A percentile compares a stretch with the other conserved stretches of the same genome.
Evolutionary conservation across 352 stramenopile species (phyloP).

Genomic region (Phytopythium vexans): DNA sequence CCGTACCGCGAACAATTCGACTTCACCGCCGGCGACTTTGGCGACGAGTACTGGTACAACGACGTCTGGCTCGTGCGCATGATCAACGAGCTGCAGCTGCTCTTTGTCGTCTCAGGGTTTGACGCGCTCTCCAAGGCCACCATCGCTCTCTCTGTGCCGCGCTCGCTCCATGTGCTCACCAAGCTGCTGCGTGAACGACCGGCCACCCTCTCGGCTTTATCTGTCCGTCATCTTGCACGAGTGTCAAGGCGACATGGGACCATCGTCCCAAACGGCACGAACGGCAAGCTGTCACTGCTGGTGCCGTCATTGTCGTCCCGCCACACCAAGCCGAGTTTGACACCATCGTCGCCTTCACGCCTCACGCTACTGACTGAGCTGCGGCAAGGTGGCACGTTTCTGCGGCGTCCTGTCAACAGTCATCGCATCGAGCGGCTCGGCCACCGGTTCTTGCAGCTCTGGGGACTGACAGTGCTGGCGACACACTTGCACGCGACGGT

Average conservation of each 20-base stretch:
- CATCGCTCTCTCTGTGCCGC: slow-evolving; percentile 12
- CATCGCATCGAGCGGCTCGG: not conserved
- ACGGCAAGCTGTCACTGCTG: too few relatives aligned
- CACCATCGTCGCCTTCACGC: not conserved
- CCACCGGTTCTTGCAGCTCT: slow-evolving; percentile 10
- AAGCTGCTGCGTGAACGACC: slow-evolving; percentile 6
- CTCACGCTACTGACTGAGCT: too few relatives aligned
- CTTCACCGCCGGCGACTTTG: slow-evolving; percentile 8
- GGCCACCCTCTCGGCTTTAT: slow-evolving; percentile 1
- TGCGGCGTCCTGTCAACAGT: not conserved
- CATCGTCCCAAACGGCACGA: not conserved
- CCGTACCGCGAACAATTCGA: slow-evolving; percentile 14
- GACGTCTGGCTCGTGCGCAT: slow-evolving; percentile 25
- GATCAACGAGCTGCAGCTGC: slow-evolving; percentile 23
- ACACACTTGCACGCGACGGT: slow-evolving; percentile 8
- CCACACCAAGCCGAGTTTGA: not conserved
- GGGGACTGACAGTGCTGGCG: slow-evolving; percentile 10
- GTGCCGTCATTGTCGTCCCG: too few relatives aligned
- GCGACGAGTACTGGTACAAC: slow-evolving; percentile 17
- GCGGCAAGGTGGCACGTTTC: not conserved
- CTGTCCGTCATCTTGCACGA: not conserved
- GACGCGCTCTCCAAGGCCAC: slow-evolving; percentile 17
- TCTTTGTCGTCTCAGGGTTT: slow-evolving; percentile 14
- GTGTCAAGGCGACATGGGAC: not conserved
- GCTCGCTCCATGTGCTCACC: slow-evolving; percentile 12